Conservation (phyloP, 2,329 filamentous ascomycete genomes). For the Penicillium thymicola region DNA sequence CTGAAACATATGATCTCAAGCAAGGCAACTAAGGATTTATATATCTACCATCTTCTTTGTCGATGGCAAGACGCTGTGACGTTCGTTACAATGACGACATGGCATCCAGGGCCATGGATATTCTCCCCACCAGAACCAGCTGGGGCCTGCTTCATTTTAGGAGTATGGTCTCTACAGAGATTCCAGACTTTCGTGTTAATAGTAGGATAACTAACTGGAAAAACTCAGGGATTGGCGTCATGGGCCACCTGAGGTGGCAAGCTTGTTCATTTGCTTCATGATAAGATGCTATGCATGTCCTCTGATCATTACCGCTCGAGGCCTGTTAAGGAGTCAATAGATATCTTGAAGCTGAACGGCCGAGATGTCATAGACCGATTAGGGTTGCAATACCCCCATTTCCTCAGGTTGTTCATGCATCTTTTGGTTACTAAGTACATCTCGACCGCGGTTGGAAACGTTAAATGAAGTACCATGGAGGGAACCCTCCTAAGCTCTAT, state of each 20-base stretch:
- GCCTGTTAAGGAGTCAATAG: background rate
- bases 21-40: background rate
- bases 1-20: background rate
- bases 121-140: slow-evolving; percentile 3
- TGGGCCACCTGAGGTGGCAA: background rate
- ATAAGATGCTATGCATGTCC: background rate
- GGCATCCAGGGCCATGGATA: slow-evolving; percentile 8
- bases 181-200: background rate
- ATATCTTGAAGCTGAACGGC: background rate
- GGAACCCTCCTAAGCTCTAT: background rate
- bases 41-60: background rate
- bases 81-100: slow-evolving; percentile 22
- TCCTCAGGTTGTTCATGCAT: background rate
- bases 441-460: background rate
- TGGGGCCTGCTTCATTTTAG: background rate
- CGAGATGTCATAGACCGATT: slow-evolving; percentile 3
- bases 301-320: background rate
- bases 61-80: slow-evolving; percentile 15
- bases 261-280: background rate
- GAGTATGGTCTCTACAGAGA: background rate
- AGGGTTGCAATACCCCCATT: background rate
- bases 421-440: background rate
- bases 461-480: background rate
- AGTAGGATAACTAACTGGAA: background rate
- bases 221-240: slow-evolving; percentile 1